Conservation (phyloP, 2,329 filamentous ascomycete species). For the Dissoconium aciculare region DNA sequence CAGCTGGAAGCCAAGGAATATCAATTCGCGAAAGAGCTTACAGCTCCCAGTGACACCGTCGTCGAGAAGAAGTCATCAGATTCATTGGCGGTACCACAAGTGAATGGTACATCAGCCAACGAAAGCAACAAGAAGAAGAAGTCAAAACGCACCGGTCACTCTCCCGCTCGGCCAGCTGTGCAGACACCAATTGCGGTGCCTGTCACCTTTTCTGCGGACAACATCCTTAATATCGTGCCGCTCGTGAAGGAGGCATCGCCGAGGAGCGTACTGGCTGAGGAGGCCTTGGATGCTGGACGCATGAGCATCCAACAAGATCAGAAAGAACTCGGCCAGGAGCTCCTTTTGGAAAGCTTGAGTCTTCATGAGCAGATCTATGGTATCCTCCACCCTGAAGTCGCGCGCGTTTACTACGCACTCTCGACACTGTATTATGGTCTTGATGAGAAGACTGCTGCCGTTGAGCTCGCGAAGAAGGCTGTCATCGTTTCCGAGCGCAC, state of each 20-base stretch:
- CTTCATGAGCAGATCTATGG: conserved; percentile 98
- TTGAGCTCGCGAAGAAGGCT: conserved; percentile 90
- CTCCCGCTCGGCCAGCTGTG: conserved; percentile 31
- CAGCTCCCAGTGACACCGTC: conserved; percentile 9
- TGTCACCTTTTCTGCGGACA: conserved; percentile 63
- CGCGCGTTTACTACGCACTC: conserved; percentile 82
- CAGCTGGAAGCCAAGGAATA: conserved; percentile 73
- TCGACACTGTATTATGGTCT: conserved; percentile 94
- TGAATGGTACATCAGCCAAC: conserved; percentile 19
- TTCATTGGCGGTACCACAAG: conserved; percentile 19
- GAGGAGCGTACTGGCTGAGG: conserved; percentile 79
- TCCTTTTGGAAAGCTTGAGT: conserved; percentile 88
- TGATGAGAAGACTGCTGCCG: conserved; percentile 92
- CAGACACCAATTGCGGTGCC: conserved; percentile 31
- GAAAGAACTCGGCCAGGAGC: conserved; percentile 87
- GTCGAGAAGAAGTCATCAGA: conserved; percentile 19
- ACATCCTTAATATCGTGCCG: conserved; percentile 85
- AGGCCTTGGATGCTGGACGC: conserved; percentile 86
- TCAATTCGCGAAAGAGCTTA: conserved; percentile 40
- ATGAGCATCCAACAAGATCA: conserved; percentile 94
- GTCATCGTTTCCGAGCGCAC: conserved; percentile 93
- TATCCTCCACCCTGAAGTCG: conserved; percentile 90
- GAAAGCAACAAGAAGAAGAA: conserved; percentile 34
- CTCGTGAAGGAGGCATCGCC: conserved; percentile 89
- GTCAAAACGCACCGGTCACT: conserved; percentile 37